Conservation (phyloP, 805 yeast species). For the Suhomyces sp. region DNA sequence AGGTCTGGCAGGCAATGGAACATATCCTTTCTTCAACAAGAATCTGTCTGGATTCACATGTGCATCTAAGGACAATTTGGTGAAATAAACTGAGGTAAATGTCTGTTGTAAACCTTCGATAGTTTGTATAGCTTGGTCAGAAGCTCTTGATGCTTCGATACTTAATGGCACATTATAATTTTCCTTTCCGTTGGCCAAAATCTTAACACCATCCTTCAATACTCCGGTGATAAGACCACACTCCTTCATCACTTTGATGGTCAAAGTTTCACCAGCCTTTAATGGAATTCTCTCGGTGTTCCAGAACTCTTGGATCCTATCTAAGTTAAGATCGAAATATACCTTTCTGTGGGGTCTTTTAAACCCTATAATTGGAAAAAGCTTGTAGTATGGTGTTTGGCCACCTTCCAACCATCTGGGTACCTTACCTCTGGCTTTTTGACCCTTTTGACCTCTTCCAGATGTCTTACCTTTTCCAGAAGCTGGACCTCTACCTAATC, state of each 20-base stretch:
- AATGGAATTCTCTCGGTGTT: slow-evolving; percentile 62
- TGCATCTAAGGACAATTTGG: slow-evolving; percentile 63
- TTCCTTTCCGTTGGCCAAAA: slow-evolving; percentile 64
- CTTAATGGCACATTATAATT: slow-evolving; percentile 58
- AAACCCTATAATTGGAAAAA: slow-evolving; percentile 88
- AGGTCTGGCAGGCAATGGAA: slow-evolving; percentile 87
- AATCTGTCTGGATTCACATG: slow-evolving; percentile 75
- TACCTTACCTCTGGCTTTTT: slow-evolving; percentile 89
- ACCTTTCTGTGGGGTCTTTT: slow-evolving; percentile 58
- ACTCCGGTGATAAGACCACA: slow-evolving; percentile 71
- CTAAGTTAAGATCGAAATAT: slow-evolving; percentile 61
- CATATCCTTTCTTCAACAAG: slow-evolving; percentile 65
- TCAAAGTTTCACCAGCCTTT: slow-evolving; percentile 59
- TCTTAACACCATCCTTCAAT: slow-evolving; percentile 75
- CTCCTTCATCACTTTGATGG: slow-evolving; percentile 74
- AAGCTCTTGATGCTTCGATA: slow-evolving; percentile 82
- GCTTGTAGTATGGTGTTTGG: slow-evolving; percentile 85
- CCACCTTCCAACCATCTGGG: slow-evolving; percentile 98
- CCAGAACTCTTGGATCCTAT: slow-evolving; percentile 68
- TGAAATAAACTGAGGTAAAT: slow-evolving; percentile 70
- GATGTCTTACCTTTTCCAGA: slow-evolving; percentile 92
- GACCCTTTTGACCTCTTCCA: slow-evolving; percentile 98
- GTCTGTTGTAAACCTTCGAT: slow-evolving; percentile 74
- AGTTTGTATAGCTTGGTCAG: slow-evolving; percentile 66
- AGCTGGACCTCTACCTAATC: slow-evolving; percentile 96